Percentiles rank a stretch among this genome's conserved stretches.
phyloP scores from a whole-genome alignment of 2,329 filamentous ascomycete genomes.

The Pseudogymnoascus sp. region DNA sequence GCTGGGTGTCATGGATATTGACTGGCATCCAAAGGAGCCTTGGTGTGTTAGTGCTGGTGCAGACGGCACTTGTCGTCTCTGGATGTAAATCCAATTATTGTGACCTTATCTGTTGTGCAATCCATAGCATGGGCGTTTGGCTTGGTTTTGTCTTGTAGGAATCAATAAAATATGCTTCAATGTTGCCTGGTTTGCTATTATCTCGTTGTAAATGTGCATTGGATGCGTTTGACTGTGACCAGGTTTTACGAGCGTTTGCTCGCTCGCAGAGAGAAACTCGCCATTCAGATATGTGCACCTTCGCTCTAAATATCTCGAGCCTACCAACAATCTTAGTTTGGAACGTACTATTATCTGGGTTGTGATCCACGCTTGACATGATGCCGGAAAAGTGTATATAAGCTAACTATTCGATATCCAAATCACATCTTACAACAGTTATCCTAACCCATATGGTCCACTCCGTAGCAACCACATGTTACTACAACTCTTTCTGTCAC shows the following conservation, averaged over 20 bases:
- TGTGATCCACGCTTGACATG: not conserved
- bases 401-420: not conserved
- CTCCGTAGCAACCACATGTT: not conserved
- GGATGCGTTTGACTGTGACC: not conserved
- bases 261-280: not conserved
- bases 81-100: slow-evolving; percentile 46
- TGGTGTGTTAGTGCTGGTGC: slow-evolving; percentile 94
- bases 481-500: not conserved
- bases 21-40: slow-evolving; percentile 91
- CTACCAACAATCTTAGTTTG: not conserved
- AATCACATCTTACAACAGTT: not conserved
- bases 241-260: not conserved
- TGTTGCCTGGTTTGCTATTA: not conserved
- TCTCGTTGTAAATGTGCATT: not conserved
- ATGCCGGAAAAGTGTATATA: not conserved
- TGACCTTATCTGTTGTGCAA: slow-evolving; percentile 5
- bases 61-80: slow-evolving; percentile 85
- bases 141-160: slow-evolving; percentile 7
- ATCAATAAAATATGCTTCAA: slow-evolving; percentile 9
- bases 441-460: not conserved
- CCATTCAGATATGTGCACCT: not conserved
- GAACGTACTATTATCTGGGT: not conserved
- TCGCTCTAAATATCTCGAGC: too few relatives aligned
- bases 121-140: slow-evolving; percentile 10
- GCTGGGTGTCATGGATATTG: slow-evolving; percentile 83